Evolutionary conservation across 2,329 filamentous ascomycete genomes (phyloP).

Genomic region (Talaromyces rugulosus): DNA sequence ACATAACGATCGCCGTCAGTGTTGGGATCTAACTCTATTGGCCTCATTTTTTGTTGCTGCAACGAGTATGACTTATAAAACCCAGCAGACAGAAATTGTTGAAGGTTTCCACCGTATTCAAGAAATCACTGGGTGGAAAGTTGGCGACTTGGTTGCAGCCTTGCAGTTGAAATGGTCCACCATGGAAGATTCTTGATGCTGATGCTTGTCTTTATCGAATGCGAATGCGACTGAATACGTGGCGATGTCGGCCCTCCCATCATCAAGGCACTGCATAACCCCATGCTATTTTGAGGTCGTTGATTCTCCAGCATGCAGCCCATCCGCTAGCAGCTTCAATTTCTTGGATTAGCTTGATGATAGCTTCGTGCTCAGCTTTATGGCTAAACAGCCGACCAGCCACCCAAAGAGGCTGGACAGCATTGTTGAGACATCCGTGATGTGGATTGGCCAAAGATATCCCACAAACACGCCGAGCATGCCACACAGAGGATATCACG

Average conservation of each 20-base stretch:
- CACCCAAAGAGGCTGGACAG: conserved; percentile 56
- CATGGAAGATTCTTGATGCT: background rate
- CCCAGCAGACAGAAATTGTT: conserved; percentile 44
- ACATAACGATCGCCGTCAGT: conserved; percentile 43
- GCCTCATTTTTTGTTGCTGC: conserved; percentile 45
- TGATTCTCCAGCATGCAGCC: conserved; percentile 52
- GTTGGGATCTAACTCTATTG: conserved; percentile 48
- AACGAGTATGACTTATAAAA: conserved; percentile 46
- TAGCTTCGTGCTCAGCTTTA: conserved; percentile 35
- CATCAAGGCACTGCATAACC: conserved; percentile 18
- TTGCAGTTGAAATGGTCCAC: conserved; percentile 20
- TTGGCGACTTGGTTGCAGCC: conserved; percentile 15
- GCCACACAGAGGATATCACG: conserved; percentile 47
- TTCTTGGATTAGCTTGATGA: conserved; percentile 38
- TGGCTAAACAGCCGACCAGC: conserved; percentile 54
- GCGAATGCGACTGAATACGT: background rate
- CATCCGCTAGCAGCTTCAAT: conserved; percentile 53
- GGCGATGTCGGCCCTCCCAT: background rate
- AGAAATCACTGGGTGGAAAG: conserved; percentile 41
- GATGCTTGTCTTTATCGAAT: background rate
- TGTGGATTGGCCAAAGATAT: conserved; percentile 56
- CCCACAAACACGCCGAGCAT: conserved; percentile 53
- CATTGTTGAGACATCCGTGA: conserved; percentile 54
- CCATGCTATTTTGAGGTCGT: conserved; percentile 44
- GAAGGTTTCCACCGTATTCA: conserved; percentile 36